Conservation (phyloP, 148 eudicot genomes). For the Chenopodium quinoa region DNA sequence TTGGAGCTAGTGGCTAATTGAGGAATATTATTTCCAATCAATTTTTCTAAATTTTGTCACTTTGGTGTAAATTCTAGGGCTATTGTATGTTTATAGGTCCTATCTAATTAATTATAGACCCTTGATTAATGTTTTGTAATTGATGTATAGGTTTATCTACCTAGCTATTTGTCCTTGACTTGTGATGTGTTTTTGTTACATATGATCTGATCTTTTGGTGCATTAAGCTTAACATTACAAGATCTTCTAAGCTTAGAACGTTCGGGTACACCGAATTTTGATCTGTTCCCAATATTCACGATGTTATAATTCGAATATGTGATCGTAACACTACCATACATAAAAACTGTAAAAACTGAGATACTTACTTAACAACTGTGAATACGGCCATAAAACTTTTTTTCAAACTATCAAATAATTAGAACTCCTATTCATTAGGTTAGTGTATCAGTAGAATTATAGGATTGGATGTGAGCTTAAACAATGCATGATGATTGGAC, state of each 20-base stretch:
- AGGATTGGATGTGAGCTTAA: slow-evolving; percentile 2
- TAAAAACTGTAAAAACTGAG: no score
- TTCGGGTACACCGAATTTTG: neutral
- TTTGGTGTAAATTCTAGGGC: neutral
- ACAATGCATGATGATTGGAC: neutral
- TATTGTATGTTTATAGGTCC: neutral
- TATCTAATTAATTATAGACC: neutral
- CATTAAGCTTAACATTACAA: no score
- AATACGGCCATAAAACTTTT: no score
- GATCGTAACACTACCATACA: no score
- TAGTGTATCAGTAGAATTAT: neutral
- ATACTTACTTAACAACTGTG: no score
- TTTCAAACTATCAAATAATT: neutral
- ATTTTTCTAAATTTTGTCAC: no score
- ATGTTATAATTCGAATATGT: no score
- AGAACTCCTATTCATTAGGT: neutral
- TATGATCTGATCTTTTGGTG: neutral
- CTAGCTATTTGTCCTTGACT: neutral
- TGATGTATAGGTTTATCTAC: neutral
- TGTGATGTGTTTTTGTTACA: neutral
- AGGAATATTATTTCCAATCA: no score
- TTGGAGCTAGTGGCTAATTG: no score
- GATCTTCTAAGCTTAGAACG: neutral
- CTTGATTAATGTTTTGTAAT: neutral
- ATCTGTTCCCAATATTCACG: no score